Conservation (phyloP, 1,284 basidiomycete genomes). For the Apiotrichum sp. region DNA sequence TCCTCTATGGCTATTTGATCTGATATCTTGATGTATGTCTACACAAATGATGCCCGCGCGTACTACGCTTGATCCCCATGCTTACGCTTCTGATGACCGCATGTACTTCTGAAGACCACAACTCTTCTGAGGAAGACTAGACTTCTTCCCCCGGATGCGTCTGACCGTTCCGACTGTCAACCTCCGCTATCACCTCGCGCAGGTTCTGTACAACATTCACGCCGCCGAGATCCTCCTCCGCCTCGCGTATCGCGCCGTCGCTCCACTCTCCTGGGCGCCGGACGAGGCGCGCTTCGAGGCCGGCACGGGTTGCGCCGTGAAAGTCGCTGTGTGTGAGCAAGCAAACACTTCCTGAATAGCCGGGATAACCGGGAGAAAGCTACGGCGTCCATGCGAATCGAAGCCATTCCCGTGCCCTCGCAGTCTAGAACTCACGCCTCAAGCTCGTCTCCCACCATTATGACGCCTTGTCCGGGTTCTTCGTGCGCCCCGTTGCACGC, state of each 20-base stretch:
- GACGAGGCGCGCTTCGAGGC: conserved; percentile 39
- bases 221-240: conserved; percentile 28
- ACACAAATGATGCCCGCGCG: too few species aligned
- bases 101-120: background rate
- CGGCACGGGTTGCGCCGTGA: conserved; percentile 30
- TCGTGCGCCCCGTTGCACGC: conserved; percentile 31
- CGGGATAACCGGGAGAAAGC: too few species aligned
- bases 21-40: too few species aligned
- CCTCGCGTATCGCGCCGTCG: conserved; percentile 37
- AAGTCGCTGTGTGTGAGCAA: conserved; percentile 36
- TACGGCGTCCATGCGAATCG: too few species aligned
- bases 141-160: background rate
- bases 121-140: background rate
- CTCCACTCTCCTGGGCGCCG: conserved; percentile 41
- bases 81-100: too few species aligned
- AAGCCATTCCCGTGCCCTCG: too few species aligned
- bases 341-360: too few species aligned
- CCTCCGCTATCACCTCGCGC: conserved; percentile 30
- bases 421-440: conserved; percentile 32
- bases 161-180: background rate
- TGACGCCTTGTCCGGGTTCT: conserved; percentile 28
- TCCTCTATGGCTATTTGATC: too few species aligned
- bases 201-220: conserved; percentile 28
- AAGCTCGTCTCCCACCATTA: conserved; percentile 48
- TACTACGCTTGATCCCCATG: too few species aligned